A percentile compares a stretch with the other conserved stretches of the same genome.
These are phyloP conservation scores for Andrographis paniculata DNA, from an alignment of 305 asterid genomes.

Conservation along the genomic window DNA sequence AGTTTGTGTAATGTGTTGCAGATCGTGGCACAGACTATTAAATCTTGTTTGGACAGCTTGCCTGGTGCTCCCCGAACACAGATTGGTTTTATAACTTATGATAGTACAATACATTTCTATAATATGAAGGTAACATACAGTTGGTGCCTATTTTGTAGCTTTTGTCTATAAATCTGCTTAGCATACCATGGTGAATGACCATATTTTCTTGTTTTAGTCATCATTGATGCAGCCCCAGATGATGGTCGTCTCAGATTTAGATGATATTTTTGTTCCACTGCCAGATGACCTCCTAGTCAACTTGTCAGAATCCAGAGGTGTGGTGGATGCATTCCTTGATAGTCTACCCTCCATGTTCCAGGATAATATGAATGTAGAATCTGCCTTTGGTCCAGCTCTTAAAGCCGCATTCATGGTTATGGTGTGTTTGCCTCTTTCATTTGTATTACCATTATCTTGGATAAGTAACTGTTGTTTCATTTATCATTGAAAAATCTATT, in stretches of 20 bases:
- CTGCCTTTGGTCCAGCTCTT: conserved; percentile 99
- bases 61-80: conserved; percentile 94
- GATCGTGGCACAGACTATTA: conserved; percentile 86
- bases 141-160: not conserved
- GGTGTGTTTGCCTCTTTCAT: conserved; percentile 39
- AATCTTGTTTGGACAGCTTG: conserved; percentile 74
- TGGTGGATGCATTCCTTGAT: conserved; percentile 90
- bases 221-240: conserved; percentile 92
- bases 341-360: conserved; percentile 91
- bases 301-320: conserved; percentile 89
- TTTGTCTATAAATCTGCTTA: not conserved
- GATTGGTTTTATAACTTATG: conserved; percentile 93
- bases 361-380: conserved; percentile 79
- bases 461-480: not conserved
- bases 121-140: conserved; percentile 68
- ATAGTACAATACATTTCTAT: conserved; percentile 89
- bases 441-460: not conserved
- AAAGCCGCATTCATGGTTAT: conserved; percentile 89
- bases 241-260: conserved; percentile 98
- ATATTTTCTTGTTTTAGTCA: conserved; percentile 57
- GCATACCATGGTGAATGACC: conserved; percentile 9
- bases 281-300: conserved; percentile 98
- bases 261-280: conserved; percentile 86
- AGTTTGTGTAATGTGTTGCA: conserved; percentile 24
- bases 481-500: too few relatives aligned